Base-by-base conservation (phyloP, 306 rosid species). In the Vigna unguiculata region DNA sequence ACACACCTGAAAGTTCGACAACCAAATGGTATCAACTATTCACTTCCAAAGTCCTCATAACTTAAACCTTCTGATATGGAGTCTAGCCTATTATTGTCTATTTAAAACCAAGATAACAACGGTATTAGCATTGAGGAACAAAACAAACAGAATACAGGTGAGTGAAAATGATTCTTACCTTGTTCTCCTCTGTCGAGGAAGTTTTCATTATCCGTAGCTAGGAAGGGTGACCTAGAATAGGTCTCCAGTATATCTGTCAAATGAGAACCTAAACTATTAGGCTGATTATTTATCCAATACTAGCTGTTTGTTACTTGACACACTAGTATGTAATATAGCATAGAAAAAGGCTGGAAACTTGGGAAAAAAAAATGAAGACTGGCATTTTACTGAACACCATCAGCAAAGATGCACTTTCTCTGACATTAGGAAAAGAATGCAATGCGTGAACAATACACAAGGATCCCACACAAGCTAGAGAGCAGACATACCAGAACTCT, bases 1-100 rank as follows among this genome's bases (percentile, higher is more conserved):
- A 75, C 64, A 64, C 68, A 83, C 82, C 83, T 66, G 76, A 46
- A 47, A 58, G 77, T 71, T 62, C 45, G 70, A 74, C 13, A 21
- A 45, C 45, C 46, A 74, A 48, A 58, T 34, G 38, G 79, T 74
- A 79, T 81, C 77, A 72, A 83, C 87, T 91, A 91, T 72, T 91
- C 95, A 80, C 93, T 91, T 65, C 96, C 97, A 64, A 91, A 93
- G 72, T 88, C 97, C 75, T 93, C 97, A 81, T 83, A 90, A 81
- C 98, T 90, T 83, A 90, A 78, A 55, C 90, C 90, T 87, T 93
- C 98, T 61, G 97, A 91, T 66, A 91, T 86, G 75, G 92, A 83
- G 72, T 90, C 97, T 84, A 93, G 80, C 86, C 91, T 88, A 84
- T 75, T 91, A 63, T 80, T 85, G 80, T 90, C 97, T 79, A 80